Percentiles rank a stretch among this genome's conserved stretches.
Conservation (phyloP, 2,329 filamentous ascomycete species). For the Ceratocystis eucalypticola region DNA sequence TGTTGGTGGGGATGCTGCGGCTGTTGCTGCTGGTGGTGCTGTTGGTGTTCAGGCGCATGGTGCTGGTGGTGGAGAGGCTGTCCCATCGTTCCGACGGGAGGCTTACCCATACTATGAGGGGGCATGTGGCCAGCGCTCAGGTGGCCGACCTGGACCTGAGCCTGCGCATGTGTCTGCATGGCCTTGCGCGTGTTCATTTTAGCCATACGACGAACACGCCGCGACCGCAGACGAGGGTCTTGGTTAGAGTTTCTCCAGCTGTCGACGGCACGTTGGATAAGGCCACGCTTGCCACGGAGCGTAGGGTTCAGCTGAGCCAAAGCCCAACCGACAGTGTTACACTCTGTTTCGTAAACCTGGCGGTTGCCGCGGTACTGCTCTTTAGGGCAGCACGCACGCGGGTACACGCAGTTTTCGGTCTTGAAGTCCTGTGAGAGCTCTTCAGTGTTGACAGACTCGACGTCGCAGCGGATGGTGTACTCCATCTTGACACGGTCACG, state of each 20-base stretch:
- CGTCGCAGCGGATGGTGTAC: conserved; percentile 95
- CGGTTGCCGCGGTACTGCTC: conserved; percentile 95
- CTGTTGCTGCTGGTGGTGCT: conserved; percentile 32
- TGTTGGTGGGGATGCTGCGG: conserved; percentile 13
- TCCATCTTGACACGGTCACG: conserved; percentile 97
- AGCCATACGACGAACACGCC: conserved; percentile 84
- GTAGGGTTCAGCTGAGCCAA: conserved; percentile 84
- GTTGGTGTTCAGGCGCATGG: conserved; percentile 43
- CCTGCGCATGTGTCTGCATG: conserved; percentile 45
- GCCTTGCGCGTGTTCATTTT: conserved; percentile 85
- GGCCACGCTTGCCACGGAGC: conserved; percentile 78
- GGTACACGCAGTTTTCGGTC: conserved; percentile 96
- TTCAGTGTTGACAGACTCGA: conserved; percentile 90
- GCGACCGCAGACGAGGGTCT: conserved; percentile 78
- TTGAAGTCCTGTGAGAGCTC: conserved; percentile 80
- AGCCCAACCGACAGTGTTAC: conserved; percentile 99
- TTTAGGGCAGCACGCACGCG: conserved; percentile 84
- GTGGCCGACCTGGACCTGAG: conserved; percentile 11
- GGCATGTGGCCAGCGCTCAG: conserved; percentile 49
- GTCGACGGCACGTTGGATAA: conserved; percentile 94
- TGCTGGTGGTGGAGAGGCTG: conserved; percentile 55
- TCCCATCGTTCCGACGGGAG: conserved; percentile 53
- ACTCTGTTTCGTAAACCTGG: conserved; percentile 92
- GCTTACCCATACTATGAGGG: conserved; percentile 48
- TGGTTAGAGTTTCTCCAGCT: conserved; percentile 99